phyloP scores from a whole-genome alignment of 225 moss, liverwort and hornwort genomes.

The Rhytidiadelphus loreus region DNA sequence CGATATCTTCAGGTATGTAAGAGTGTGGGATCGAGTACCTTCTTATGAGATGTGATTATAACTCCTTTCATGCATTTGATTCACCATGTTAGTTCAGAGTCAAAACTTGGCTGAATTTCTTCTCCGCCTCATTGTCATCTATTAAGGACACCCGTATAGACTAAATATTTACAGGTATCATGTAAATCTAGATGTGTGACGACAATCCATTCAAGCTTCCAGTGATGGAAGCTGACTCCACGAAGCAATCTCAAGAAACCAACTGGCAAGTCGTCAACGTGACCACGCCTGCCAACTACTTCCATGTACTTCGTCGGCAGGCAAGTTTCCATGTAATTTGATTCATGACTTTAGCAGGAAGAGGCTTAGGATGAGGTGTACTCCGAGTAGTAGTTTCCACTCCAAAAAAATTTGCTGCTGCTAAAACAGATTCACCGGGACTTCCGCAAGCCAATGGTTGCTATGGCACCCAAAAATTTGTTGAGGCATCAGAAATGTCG shows the following conservation, averaged over 20 bases:
- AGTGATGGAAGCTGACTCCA: constrained; percentile 57
- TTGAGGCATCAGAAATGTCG: constrained; percentile 70
- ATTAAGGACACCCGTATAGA: constrained; percentile 21
- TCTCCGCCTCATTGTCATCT: background rate
- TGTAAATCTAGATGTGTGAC: constrained; percentile 66
- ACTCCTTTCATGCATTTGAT: background rate
- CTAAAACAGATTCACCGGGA: constrained; percentile 41
- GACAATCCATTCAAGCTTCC: constrained; percentile 72
- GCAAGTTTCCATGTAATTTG: background rate
- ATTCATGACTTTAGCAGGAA: background rate
- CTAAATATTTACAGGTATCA: constrained; percentile 22
- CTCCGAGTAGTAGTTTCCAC: background rate
- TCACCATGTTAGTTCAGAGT: background rate
- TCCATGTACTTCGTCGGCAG: constrained; percentile 87
- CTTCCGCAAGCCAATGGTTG: constrained; percentile 83
- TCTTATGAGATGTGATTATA: background rate
- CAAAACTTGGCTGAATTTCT: background rate
- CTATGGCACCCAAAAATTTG: constrained; percentile 89
- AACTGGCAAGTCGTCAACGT: constrained; percentile 89
- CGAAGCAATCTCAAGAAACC: constrained; percentile 67
- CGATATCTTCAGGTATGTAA: constrained; percentile 63
- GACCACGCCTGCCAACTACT: constrained; percentile 91
- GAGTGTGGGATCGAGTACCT: background rate
- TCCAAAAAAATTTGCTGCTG: background rate
- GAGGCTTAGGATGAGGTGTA: background rate